A percentile compares a stretch with the other conserved stretches of the same genome.
These are phyloP conservation scores for Guyanaporus albipodus DNA, from an alignment of 768 basidiomycete genomes.

Conservation along the genomic window DNA sequence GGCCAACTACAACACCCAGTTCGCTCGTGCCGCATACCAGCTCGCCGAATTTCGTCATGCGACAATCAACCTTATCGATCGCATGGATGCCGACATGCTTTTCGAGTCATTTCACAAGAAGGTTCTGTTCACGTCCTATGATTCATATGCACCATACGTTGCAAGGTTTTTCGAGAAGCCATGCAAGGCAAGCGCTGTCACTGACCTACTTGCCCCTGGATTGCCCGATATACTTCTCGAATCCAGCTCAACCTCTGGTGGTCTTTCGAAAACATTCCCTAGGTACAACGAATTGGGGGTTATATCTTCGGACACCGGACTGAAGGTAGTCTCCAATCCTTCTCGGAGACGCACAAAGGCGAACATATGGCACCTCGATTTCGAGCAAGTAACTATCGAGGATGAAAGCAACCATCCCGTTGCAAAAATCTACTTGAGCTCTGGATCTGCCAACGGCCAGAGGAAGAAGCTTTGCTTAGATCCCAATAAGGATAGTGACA, in stretches of 20 bases:
- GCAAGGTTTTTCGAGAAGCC: conserved; percentile 4
- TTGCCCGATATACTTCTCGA: conserved; percentile 11
- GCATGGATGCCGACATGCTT: background rate
- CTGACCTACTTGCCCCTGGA: conserved; percentile 14
- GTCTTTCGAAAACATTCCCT: conserved; percentile 7
- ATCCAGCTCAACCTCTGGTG: conserved; percentile 17
- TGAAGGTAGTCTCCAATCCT: background rate
- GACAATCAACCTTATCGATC: background rate
- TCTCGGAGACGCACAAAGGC: conserved; percentile 1
- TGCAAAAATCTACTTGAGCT: background rate
- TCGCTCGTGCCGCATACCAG: conserved; percentile 1
- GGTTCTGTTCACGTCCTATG: conserved; percentile 13
- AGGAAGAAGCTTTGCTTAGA: background rate
- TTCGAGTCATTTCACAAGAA: conserved; percentile 3
- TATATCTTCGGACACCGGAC: background rate
- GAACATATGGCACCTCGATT: background rate
- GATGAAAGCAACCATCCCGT: background rate
- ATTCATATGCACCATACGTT: conserved; percentile 7
- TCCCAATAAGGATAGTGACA: background rate
- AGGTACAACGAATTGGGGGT: conserved; percentile 2
- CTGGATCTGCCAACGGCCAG: background rate
- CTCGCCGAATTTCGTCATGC: conserved; percentile 1
- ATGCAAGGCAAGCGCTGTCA: background rate
- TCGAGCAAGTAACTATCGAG: background rate
- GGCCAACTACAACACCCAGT: conserved; percentile 2